Evolutionary conservation across 441 rosid genomes (phyloP).

Genomic region (Brassica hybrid): DNA sequence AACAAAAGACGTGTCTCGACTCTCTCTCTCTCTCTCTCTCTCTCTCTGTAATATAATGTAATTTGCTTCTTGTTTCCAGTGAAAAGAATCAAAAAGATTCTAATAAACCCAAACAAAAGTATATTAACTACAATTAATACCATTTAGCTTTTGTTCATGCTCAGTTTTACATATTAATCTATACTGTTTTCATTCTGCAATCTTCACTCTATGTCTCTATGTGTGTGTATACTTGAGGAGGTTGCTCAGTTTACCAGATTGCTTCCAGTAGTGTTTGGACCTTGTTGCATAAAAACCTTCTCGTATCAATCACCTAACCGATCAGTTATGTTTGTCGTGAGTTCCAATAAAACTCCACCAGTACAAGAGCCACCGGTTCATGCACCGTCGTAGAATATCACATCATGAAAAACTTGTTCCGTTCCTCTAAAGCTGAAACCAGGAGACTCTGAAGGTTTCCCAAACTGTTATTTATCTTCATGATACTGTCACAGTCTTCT

Average conservation of each 20-base stretch:
- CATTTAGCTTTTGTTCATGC: conserved; percentile 17
- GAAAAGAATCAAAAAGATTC: conserved; percentile 3
- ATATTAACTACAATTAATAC: not conserved
- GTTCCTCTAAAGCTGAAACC: conserved; percentile 50
- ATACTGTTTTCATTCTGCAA: conserved; percentile 30
- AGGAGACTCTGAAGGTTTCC: conserved; percentile 47
- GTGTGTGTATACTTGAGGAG: conserved; percentile 38
- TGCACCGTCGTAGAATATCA: conserved; percentile 52
- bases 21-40: not conserved
- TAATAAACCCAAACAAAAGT: not conserved
- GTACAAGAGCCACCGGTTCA: conserved; percentile 44
- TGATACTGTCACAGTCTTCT: not conserved
- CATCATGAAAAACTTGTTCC: conserved; percentile 53
- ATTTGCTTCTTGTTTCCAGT: conserved; percentile 6
- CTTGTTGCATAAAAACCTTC: conserved; percentile 50
- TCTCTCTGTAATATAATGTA: conserved; percentile 22
- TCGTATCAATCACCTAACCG: conserved; percentile 49
- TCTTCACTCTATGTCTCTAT: too few species aligned
- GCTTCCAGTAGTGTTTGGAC: conserved; percentile 58
- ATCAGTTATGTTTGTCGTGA: conserved; percentile 46
- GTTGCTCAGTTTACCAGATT: conserved; percentile 52
- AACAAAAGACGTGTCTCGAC: not conserved
- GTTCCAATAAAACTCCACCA: conserved; percentile 67
- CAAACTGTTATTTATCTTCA: conserved; percentile 50
- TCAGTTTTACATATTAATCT: conserved; percentile 2